Conservation (phyloP, 495 filamentous ascomycete species). For the Endocarpon pusillum region DNA sequence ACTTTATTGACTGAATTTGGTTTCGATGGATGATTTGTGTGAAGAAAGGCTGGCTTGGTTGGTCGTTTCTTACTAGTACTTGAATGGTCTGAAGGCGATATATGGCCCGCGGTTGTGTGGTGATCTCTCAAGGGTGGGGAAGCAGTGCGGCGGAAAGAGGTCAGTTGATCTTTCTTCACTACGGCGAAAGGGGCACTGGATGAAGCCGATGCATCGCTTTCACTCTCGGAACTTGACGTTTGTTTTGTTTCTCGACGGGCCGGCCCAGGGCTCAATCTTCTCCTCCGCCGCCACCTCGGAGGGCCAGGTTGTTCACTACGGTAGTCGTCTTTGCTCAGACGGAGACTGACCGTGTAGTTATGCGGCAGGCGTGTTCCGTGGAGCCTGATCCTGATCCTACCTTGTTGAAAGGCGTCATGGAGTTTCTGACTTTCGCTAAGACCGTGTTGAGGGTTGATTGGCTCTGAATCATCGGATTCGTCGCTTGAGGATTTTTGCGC, state of each 20-base stretch:
- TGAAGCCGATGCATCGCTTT: no score
- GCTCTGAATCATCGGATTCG: slow-evolving; percentile 12
- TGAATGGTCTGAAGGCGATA: no score
- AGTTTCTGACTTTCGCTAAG: slow-evolving; percentile 37
- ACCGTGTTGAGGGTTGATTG: slow-evolving; percentile 2
- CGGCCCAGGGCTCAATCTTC: slow-evolving; percentile 5
- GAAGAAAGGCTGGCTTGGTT: no score
- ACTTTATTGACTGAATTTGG: no score
- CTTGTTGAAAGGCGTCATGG: slow-evolving; percentile 29
- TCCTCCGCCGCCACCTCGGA: slow-evolving; percentile 17
- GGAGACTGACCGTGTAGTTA: slow-evolving; percentile 39
- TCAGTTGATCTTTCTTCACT: background rate
- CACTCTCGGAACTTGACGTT: slow-evolving; percentile 9
- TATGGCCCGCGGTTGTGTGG: no score
- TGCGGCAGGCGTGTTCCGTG: slow-evolving; percentile 39
- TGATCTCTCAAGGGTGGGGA: no score
- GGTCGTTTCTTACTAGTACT: no score
- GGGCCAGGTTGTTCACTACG: slow-evolving; percentile 16
- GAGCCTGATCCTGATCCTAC: slow-evolving; percentile 44
- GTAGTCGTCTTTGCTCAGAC: slow-evolving; percentile 33
- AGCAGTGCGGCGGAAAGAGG: background rate
- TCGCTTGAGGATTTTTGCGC: slow-evolving; percentile 30
- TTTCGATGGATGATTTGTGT: no score
- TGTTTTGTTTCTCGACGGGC: slow-evolving; percentile 1
- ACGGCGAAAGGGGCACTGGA: no score